Evolutionary conservation across 805 yeast species (phyloP).

Genomic region (Candida insectorum): DNA sequence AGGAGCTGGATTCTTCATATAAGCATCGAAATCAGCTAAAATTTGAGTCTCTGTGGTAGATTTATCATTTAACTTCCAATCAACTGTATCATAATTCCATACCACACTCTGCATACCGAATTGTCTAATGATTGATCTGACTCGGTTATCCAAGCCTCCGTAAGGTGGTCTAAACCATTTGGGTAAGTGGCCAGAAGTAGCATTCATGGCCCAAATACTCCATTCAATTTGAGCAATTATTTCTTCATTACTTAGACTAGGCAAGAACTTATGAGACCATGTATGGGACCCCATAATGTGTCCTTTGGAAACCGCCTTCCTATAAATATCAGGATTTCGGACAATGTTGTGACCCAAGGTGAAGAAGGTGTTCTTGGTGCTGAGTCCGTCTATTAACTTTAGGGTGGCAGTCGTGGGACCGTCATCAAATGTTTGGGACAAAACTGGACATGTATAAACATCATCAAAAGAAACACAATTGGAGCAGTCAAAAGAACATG

Average conservation of each 20-base stretch:
- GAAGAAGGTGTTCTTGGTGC: slow-evolving; percentile 69
- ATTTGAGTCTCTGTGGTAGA: slow-evolving; percentile 52
- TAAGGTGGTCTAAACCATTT: slow-evolving; percentile 96
- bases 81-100: slow-evolving; percentile 91
- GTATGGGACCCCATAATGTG: slow-evolving; percentile 87
- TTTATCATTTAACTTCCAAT: slow-evolving; percentile 67
- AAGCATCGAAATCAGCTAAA: slow-evolving; percentile 49
- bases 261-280: slow-evolving; percentile 88
- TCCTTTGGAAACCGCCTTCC: slow-evolving; percentile 52
- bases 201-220: slow-evolving; percentile 98
- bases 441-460: slow-evolving; percentile 63
- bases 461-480: slow-evolving; percentile 77
- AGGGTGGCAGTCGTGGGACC: slow-evolving; percentile 82
- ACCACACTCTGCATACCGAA: slow-evolving; percentile 85
- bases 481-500: slow-evolving; percentile 83
- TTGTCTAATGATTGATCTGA: slow-evolving; percentile 72
- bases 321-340: slow-evolving; percentile 69
- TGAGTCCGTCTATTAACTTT: slow-evolving; percentile 52
- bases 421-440: slow-evolving; percentile 92
- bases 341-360: slow-evolving; percentile 81
- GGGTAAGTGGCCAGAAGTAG: slow-evolving; percentile 83
- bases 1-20: slow-evolving; percentile 35
- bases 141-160: slow-evolving; percentile 89
- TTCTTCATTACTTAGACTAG: slow-evolving; percentile 71
- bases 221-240: slow-evolving; percentile 88